Conservation (phyloP, 176 grass and related monocot species). For the Olyra latifolia region DNA sequence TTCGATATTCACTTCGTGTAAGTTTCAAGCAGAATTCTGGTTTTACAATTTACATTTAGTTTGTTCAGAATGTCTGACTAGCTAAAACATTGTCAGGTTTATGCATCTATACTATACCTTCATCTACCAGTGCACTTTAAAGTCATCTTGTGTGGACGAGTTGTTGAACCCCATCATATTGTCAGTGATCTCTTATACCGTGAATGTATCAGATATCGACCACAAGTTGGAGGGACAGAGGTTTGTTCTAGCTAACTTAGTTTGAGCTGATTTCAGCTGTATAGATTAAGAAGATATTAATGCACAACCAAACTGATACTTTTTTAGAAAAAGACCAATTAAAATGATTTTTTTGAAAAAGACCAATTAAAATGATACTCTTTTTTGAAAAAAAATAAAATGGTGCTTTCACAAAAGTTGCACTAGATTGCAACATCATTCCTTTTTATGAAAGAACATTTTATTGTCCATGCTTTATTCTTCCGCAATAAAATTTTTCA, state of each 20-base stretch:
- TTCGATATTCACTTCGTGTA: constrained; percentile 64
- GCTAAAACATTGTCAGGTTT: constrained; percentile 52
- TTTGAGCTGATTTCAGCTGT: constrained; percentile 4
- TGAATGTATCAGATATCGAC: constrained; percentile 72
- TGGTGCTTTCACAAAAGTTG: not conserved
- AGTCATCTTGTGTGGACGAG: constrained; percentile 60
- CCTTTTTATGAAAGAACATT: not conserved
- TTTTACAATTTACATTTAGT: constrained; percentile 24
- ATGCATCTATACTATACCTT: constrained; percentile 71
- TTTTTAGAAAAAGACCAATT: too few species aligned
- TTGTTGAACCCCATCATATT: constrained; percentile 52
- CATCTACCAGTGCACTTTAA: constrained; percentile 51
- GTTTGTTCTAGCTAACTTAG: constrained; percentile 38
- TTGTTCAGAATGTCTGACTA: constrained; percentile 18
- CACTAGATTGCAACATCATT: not conserved
- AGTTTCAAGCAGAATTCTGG: constrained; percentile 19
- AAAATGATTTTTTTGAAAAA: too few species aligned
- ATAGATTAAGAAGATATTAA: not conserved
- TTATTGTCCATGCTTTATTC: too few species aligned
- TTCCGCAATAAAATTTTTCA: too few species aligned
- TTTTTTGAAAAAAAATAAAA: too few species aligned
- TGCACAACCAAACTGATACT: too few species aligned
- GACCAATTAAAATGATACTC: too few species aligned
- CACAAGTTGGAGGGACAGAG: constrained; percentile 53
- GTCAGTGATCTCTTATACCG: constrained; percentile 53